These are phyloP conservation scores for Alternaria atra DNA, from an alignment of 2,329 filamentous ascomycete genomes.

Conservation along the genomic window DNA sequence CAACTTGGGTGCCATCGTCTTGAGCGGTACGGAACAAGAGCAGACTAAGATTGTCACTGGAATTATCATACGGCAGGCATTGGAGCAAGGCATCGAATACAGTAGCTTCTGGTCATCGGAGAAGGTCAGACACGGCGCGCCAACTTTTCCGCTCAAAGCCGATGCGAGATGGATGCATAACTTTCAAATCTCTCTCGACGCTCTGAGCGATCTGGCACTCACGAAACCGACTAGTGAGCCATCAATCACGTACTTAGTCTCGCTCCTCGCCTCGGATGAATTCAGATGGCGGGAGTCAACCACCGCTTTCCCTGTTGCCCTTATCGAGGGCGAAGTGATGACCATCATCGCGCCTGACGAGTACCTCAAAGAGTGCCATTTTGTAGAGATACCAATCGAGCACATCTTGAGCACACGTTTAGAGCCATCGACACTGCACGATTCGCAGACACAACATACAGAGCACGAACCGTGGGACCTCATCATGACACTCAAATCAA, in stretches of 20 bases:
- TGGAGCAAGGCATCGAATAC: constrained; percentile 33
- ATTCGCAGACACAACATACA: constrained; percentile 29
- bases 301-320: constrained; percentile 16
- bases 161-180: constrained; percentile 35
- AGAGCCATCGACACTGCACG: constrained; percentile 26
- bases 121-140: constrained; percentile 30
- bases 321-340: constrained; percentile 30
- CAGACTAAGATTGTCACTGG: constrained; percentile 45
- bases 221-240: constrained; percentile 19
- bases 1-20: constrained; percentile 37
- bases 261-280: constrained; percentile 30
- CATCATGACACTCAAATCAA: constrained; percentile 24
- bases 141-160: constrained; percentile 32
- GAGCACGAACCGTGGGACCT: constrained; percentile 33
- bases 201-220: constrained; percentile 26
- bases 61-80: constrained; percentile 38
- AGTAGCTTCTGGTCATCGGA: constrained; percentile 39
- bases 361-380: constrained; percentile 24
- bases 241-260: constrained; percentile 33
- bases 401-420: constrained; percentile 24
- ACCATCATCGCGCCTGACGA: constrained; percentile 33
- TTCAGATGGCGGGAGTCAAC: constrained; percentile 31
- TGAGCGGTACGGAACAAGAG: constrained; percentile 33
- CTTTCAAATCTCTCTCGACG: constrained; percentile 43
- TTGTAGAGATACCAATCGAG: constrained; percentile 41